Percentiles rank a stretch among this genome's conserved stretches.
phyloP scores from a whole-genome alignment of 306 rosid species.

The Citrullus colocynthis region DNA sequence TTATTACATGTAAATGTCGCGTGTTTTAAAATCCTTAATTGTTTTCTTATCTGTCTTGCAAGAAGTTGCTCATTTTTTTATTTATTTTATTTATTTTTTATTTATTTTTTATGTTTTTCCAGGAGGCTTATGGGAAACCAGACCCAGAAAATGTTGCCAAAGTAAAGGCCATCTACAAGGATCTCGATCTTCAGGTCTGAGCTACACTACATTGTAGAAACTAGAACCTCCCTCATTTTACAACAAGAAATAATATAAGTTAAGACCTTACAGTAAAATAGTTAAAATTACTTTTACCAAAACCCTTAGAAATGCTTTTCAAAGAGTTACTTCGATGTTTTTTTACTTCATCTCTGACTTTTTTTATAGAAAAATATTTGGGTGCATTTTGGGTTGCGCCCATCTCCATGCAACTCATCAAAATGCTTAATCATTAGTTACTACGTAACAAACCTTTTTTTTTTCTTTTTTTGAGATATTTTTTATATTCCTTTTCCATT shows the following conservation, averaged over 20 bases:
- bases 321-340: background rate
- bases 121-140: slow-evolving; percentile 79
- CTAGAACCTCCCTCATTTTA: background rate
- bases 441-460: no score
- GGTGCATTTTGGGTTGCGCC: no score
- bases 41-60: background rate
- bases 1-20: slow-evolving; percentile 32
- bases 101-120: background rate
- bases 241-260: background rate
- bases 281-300: background rate
- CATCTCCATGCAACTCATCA: no score
- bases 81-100: no score
- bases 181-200: slow-evolving; percentile 70
- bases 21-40: background rate
- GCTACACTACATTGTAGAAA: background rate
- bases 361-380: no score
- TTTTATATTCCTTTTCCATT: no score
- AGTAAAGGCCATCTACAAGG: slow-evolving; percentile 62
- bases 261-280: background rate
- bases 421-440: no score
- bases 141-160: slow-evolving; percentile 46
- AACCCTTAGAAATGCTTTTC: background rate
- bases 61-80: background rate
- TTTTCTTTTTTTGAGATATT: no score
- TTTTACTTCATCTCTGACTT: background rate